Base-by-base conservation (phyloP, 345 rosid genomes). In the Aethionema arabicum region DNA sequence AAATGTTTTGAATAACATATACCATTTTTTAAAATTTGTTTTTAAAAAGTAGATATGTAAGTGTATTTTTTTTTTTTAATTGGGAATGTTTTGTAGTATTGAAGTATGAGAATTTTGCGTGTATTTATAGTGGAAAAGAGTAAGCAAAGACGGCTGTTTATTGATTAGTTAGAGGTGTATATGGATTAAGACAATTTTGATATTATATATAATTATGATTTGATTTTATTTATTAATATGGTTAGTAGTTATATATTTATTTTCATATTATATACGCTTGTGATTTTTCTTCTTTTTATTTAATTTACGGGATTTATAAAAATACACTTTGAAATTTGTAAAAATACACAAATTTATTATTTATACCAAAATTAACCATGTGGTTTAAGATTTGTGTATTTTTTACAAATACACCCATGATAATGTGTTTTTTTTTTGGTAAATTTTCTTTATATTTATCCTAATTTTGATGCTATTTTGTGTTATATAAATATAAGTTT, bases 81-180 rank as follows among this genome's bases (percentile, higher is more conserved):
- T 31, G 31, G 63, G 47, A 56, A 49, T 39, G 14, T 35, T 2
- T 36, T 55, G 27, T 21, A 21, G 27, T 21, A 21, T 29, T 11
- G 49, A 4, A 30, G 0, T 39, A 38, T 66, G 63, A 66, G 43
- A 11, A 11, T 15, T 48, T 32, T 42, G 41, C 38, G 39, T 38
- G 64, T 57, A 57, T 57, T 57, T 66, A 66, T 66, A 66, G 51
- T 39, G 14, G 35, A 66, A 45, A 36, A 29, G 10, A 39, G 57
- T 56, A 66, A 66, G 39, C 63, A 66, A 56, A 37, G 56, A 16
- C 50, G 70, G 64, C 70, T 66, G 56, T 16, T 48, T 41, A 66
- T 56, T 48, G 57, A 48, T 41, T 66, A 66, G 5, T 6, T 48
- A 63, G 51, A 66, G 70, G 56, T 66, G 56, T 66, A 56, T 56